Evolutionary conservation across 116 monocot species (phyloP).

Genomic region (Dioscorea cayenensis): DNA sequence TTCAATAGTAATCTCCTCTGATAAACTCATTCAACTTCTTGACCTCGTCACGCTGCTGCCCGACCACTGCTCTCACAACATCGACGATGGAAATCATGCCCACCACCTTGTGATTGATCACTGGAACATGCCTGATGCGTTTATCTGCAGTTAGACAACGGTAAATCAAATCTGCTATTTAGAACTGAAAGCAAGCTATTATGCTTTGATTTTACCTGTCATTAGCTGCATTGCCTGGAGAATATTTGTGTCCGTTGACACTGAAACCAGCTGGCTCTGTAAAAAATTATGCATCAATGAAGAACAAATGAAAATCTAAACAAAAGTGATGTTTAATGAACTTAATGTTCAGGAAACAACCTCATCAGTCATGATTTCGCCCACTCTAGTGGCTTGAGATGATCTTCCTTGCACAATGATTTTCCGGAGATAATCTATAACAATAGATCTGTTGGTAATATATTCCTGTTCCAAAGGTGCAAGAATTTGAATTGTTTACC

Average conservation of each 20-base stretch:
- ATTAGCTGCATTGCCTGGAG: conserved; percentile 68
- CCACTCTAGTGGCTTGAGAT: conserved; percentile 41
- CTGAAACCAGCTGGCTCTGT: conserved; percentile 53
- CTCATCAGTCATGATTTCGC: conserved; percentile 65
- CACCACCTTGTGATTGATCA: conserved; percentile 52
- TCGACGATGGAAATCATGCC: conserved; percentile 61
- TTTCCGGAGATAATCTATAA: conserved; percentile 47
- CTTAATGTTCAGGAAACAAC: conserved; percentile 6
- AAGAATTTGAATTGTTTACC: conserved; percentile 18
- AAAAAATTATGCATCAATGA: background rate
- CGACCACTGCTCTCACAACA: conserved; percentile 48
- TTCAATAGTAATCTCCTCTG: conserved; percentile 47
- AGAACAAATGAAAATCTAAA: background rate
- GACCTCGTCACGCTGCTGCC: conserved; percentile 48
- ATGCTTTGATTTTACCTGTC: conserved; percentile 26
- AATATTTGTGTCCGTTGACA: conserved; percentile 47
- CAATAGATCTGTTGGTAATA: background rate
- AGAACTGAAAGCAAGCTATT: too few species aligned
- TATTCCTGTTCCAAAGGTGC: background rate
- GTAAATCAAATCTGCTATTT: too few species aligned
- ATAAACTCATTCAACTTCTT: conserved; percentile 50
- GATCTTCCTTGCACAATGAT: conserved; percentile 58
- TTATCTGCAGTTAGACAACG: conserved; percentile 29
- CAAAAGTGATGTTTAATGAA: too few species aligned
- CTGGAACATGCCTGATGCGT: conserved; percentile 51